These are phyloP conservation scores for Tripterygium wilfordii DNA, from an alignment of 177 flowering plant species.

Conservation along the genomic window DNA sequence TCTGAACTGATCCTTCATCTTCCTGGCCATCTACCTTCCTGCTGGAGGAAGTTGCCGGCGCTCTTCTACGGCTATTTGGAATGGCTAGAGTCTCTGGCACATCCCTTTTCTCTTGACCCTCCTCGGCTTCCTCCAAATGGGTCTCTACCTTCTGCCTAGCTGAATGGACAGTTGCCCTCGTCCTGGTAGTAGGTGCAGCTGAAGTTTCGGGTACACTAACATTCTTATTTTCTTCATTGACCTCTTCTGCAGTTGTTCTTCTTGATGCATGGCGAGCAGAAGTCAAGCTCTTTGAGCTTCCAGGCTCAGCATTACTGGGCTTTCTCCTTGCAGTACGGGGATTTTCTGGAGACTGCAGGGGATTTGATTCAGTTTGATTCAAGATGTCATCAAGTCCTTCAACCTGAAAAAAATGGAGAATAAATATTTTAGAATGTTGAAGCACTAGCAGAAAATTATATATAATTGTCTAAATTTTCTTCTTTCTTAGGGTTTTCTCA, in stretches of 20 bases:
- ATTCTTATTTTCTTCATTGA: conserved; percentile 10
- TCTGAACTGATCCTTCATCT: conserved; percentile 16
- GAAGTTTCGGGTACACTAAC: conserved; percentile 14
- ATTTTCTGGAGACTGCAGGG: conserved; percentile 15
- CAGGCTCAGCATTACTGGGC: conserved; percentile 18
- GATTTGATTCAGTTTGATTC: conserved; percentile 17
- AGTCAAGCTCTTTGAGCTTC: conserved; percentile 17
- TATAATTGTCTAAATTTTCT: background rate
- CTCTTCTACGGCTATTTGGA: conserved; percentile 11
- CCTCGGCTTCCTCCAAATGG: conserved; percentile 4
- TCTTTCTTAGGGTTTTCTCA: background rate
- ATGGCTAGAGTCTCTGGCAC: conserved; percentile 19
- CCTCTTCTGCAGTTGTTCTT: conserved; percentile 7
- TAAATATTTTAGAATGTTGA: no score
- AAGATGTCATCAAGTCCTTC: conserved; percentile 53
- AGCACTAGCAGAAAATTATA: background rate
- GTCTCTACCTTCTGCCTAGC: conserved; percentile 6
- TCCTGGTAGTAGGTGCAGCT: conserved; percentile 10
- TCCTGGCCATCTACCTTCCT: conserved; percentile 8
- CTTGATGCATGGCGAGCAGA: conserved; percentile 25
- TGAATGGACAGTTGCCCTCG: conserved; percentile 15
- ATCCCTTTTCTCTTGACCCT: conserved; percentile 15
- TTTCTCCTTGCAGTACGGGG: conserved; percentile 30
- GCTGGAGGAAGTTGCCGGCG: conserved; percentile 9
- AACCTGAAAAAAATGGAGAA: conserved; percentile 24